phyloP scores from a whole-genome alignment of 495 filamentous ascomycete genomes.

The Hypomontagnella monticulosa region DNA sequence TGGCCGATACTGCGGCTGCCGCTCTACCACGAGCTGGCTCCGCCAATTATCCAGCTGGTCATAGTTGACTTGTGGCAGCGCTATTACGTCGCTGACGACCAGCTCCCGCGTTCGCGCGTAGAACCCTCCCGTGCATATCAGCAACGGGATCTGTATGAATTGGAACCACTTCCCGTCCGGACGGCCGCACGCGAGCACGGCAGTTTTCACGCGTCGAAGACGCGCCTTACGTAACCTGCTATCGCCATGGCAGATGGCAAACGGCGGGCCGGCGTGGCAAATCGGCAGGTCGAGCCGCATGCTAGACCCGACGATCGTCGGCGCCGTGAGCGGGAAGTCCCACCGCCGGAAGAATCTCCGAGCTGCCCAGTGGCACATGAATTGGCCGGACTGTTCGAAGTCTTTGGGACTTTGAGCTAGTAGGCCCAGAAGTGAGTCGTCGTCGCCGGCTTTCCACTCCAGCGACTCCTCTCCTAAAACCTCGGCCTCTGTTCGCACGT shows the following conservation, averaged over 20 bases:
- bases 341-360: constrained; percentile 21
- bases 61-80: constrained; percentile 28
- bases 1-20: constrained; percentile 13
- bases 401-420: constrained; percentile 34
- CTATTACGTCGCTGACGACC: constrained; percentile 39
- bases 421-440: constrained; percentile 17
- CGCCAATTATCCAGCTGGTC: background rate
- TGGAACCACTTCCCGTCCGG: background rate
- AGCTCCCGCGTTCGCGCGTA: constrained; percentile 26
- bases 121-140: constrained; percentile 11
- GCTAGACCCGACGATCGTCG: constrained; percentile 6
- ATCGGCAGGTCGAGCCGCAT: constrained; percentile 13
- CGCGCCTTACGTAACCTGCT: background rate
- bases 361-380: constrained; percentile 12
- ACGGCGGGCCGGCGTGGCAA: background rate
- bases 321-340: background rate
- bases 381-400: constrained; percentile 26
- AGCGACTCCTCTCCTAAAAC: constrained; percentile 7
- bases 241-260: background rate
- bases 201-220: background rate
- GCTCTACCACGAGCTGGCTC: background rate
- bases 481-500: background rate
- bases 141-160: constrained; percentile 11
- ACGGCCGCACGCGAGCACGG: constrained; percentile 15
- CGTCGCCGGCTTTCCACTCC: background rate